Evolutionary conservation across 768 basidiomycete genomes (phyloP).

Genomic region (Tulasnella sp.): DNA sequence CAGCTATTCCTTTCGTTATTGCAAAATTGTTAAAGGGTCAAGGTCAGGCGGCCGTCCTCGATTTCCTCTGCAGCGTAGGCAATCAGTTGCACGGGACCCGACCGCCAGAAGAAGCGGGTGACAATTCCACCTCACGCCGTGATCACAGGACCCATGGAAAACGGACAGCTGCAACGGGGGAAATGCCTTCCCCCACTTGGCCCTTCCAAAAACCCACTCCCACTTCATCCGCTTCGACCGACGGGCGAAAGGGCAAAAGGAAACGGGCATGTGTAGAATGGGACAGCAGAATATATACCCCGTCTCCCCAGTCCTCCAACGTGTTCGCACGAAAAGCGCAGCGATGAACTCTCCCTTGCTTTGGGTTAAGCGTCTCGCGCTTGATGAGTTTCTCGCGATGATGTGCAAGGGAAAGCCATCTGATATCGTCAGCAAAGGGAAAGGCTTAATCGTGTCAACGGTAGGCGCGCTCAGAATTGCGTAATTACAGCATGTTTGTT

Average conservation of each 20-base stretch:
- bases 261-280: background rate
- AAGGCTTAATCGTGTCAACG: background rate
- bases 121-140: background rate
- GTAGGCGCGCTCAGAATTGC: background rate
- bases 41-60: background rate
- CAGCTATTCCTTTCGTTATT: background rate
- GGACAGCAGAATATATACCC: background rate
- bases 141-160: background rate
- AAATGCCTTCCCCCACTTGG: background rate
- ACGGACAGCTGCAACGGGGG: background rate
- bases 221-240: background rate
- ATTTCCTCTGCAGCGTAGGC: background rate
- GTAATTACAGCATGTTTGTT: background rate
- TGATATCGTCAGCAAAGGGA: background rate
- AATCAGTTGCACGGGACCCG: background rate
- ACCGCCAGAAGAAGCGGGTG: background rate
- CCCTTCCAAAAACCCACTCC: background rate
- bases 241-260: background rate
- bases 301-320: background rate
- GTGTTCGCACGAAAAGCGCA: background rate
- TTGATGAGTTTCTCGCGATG: background rate
- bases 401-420: background rate
- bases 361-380: background rate
- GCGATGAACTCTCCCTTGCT: background rate
- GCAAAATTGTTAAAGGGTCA: background rate